Evolutionary conservation across 2,329 filamentous ascomycete genomes (phyloP).

Genomic region (Tolypocladium guangdongense): DNA sequence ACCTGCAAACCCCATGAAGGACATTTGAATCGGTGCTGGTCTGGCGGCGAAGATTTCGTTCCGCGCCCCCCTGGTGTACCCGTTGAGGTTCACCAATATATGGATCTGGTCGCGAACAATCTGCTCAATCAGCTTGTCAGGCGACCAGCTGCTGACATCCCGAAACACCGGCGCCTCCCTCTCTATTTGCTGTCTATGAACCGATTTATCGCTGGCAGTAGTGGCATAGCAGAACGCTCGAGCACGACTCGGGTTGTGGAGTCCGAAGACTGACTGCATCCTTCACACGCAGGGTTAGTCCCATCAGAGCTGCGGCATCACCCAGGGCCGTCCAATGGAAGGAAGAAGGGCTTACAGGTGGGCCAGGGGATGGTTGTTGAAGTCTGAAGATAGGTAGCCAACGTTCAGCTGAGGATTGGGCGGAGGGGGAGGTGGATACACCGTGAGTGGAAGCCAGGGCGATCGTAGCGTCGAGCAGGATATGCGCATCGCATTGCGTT

Average conservation of each 20-base stretch:
- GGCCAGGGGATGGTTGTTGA: conserved; percentile 95
- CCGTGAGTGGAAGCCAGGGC: conserved; percentile 71
- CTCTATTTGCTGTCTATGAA: conserved; percentile 88
- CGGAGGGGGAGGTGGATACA: conserved; percentile 77
- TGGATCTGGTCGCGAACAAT: conserved; percentile 85
- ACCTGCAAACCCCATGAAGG: conserved; percentile 98
- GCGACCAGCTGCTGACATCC: conserved; percentile 78
- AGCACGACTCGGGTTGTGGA: conserved; percentile 64
- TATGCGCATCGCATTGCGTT: conserved; percentile 86
- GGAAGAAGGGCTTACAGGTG: conserved; percentile 53
- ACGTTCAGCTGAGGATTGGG: conserved; percentile 78
- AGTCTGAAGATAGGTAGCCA: conserved; percentile 95
- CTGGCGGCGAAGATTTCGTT: conserved; percentile 96
- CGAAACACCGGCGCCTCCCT: conserved; percentile 82
- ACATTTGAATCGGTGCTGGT: conserved; percentile 95
- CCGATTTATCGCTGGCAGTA: conserved; percentile 77
- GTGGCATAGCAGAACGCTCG: conserved; percentile 94
- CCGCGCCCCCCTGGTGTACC: conserved; percentile 90
- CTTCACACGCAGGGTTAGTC: conserved; percentile 19
- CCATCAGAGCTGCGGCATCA: background rate
- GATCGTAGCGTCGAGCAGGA: conserved; percentile 80
- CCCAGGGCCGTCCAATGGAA: too few relatives aligned
- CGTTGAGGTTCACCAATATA: conserved; percentile 94
- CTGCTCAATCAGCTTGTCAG: conserved; percentile 74
- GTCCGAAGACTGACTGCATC: conserved; percentile 97